phyloP scores from a whole-genome alignment of 441 rosid species.

The Brassica balearica region DNA sequence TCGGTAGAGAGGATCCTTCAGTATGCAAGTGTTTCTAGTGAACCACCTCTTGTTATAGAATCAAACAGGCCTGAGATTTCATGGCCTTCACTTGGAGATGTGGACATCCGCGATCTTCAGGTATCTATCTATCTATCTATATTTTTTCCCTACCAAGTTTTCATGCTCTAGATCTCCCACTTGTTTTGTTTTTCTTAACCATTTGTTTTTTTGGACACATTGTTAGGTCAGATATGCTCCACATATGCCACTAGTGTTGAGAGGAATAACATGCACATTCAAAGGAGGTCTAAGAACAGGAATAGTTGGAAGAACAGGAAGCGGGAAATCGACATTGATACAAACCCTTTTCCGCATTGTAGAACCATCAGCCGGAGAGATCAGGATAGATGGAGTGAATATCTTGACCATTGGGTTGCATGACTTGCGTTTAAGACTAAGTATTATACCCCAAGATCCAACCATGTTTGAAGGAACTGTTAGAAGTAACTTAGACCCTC shows the following conservation, averaged over 20 bases:
- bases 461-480: conserved; percentile 95
- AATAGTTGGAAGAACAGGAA: conserved; percentile 90
- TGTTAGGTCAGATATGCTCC: conserved; percentile 83
- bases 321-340: conserved; percentile 93
- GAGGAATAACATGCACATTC: conserved; percentile 81
- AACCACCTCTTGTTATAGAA: conserved; percentile 82
- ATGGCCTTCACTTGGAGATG: conserved; percentile 80
- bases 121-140: conserved; percentile 42
- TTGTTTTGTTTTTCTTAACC: conserved; percentile 1
- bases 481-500: conserved; percentile 90
- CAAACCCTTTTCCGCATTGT: conserved; percentile 88
- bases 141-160: neutral
- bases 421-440: conserved; percentile 78
- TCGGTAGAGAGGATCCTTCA: conserved; percentile 93
- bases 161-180: neutral
- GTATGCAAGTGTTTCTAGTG: conserved; percentile 70
- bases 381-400: conserved; percentile 73
- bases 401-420: conserved; percentile 79
- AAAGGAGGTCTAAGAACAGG: conserved; percentile 88
- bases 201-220: neutral
- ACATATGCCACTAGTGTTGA: conserved; percentile 84
- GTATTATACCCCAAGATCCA: conserved; percentile 95
- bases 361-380: conserved; percentile 78
- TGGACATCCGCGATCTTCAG: conserved; percentile 67
- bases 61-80: conserved; percentile 53